Base-by-base conservation (phyloP, 2,329 filamentous ascomycete genomes). In the Graphilbum ipis-grandicollis region DNA sequence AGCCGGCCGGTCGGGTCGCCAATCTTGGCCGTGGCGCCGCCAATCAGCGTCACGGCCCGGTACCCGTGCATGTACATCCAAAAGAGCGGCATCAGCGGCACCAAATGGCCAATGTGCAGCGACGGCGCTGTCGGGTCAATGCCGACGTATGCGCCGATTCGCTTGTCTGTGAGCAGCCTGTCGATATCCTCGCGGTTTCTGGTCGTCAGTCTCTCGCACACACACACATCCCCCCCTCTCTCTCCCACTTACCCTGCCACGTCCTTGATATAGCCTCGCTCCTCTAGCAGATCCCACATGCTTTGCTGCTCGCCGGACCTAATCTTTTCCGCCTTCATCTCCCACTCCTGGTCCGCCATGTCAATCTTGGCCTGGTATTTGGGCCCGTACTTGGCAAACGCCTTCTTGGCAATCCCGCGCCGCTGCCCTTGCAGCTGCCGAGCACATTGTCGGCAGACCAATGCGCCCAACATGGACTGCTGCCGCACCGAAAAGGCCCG, bases 1-100 rank as follows among this genome's bases (percentile, higher is more conserved):
- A 79, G 58, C 28, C 83, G 69, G 42, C 68, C 82, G 3, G 75
- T 82, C 1, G 83, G 83, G 48, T 90, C 83, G 34, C 83, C 83
- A 35, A 90, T 71, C 48, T 76, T 75, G 30, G 75, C 78, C 4
- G 83, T 92, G 13, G 79, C 75, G 46, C 79, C 77, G 33, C 80
- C 80, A 39, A 85, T 52, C 39, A 90, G 60, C 29, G 71, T 75
- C 35, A 80, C 61, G 19, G 76, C 66, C 23, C 69, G 62, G 52
- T 78, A 76, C 19, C 83, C 82, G 50, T 85, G 65, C 44, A 85
- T 62, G 57, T 83, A 84, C 62, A 86, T 69, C 78, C 81, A 88
- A 58, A 84, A 85, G 19, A 88, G 61, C 14, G 79, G 71, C 82
- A 90, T 90, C 38, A 88, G 63, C 18, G 83, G 79, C 13, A 90